Base-by-base conservation (phyloP, 2,329 filamentous ascomycete genomes). In the Aspergillus sp. region DNA sequence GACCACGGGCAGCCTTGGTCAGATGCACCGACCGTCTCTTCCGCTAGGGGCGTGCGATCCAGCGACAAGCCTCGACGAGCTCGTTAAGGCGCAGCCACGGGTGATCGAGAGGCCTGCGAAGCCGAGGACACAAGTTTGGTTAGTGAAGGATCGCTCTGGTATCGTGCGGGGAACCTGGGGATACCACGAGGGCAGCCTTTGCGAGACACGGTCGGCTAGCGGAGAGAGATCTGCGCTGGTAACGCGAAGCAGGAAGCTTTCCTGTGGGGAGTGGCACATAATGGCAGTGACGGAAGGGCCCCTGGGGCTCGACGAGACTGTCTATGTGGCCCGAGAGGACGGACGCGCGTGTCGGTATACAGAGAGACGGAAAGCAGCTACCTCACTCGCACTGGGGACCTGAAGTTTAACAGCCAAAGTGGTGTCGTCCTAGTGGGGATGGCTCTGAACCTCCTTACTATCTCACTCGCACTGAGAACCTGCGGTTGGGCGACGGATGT, bases 1-100 rank as follows among this genome's bases (percentile, higher is more conserved):
- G 18, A 52, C 59, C 54, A 61, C 59, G 55, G 56, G 59, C 56
- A 61, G 57, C 29, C 57, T 52, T 52, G 53, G 54, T 51, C 54
- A 36, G 24, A 57, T 46, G 29, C 53, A 29, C 59, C 39, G 22
- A 29, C 55, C 9, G 53, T 52, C 20, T 54, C 26, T 56, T 56
- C 49, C 36, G 7, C 54, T 36, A 45, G 54, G 46, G 54, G 31
- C 52, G 26, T 52, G 52, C 50, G 49, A 49, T 61, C 56, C 56
- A 55, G 56, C 45, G 52, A 61, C 36, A 50, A 59, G 20, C 56
- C 56, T 59, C 56, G 18, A 54, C 53, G 56, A 58, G 55, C 52
- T 57, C 51, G 46, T 60, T 57, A 57, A 60, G 47, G 29, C 54
- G 39, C 14, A 42, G 54, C 20, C 29, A 56, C 50, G 46, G 59